Conservation (phyloP, 805 yeast species). For the Wickerhamomyces canadensis region DNA sequence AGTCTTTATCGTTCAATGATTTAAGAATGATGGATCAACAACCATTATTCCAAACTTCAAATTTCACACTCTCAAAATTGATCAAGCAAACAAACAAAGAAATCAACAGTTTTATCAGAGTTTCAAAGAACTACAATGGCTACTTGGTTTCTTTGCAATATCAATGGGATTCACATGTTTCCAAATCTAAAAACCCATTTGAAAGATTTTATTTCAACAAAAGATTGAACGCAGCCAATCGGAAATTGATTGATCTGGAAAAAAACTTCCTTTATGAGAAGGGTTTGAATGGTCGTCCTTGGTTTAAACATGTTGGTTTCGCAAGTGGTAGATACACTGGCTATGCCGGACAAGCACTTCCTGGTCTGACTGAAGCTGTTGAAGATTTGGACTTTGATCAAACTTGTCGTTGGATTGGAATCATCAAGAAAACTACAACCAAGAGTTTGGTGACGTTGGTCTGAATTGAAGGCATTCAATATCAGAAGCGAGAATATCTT, state of each 20-base stretch:
- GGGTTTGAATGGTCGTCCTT: constrained; percentile 42
- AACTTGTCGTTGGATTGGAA: constrained; percentile 23
- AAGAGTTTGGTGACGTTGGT: constrained; percentile 1
- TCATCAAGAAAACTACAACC: constrained; percentile 13
- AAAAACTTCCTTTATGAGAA: constrained; percentile 37
- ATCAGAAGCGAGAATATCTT: too few species aligned
- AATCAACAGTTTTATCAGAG: constrained; percentile 20
- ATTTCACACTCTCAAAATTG: constrained; percentile 22
- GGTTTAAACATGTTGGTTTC: constrained; percentile 50
- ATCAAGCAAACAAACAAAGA: constrained; percentile 25
- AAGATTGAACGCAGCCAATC: constrained; percentile 27
- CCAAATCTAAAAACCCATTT: constrained; percentile 28
- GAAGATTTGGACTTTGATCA: constrained; percentile 39
- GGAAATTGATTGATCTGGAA: constrained; percentile 36
- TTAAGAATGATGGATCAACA: constrained; percentile 3
- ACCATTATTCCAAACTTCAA: constrained; percentile 6
- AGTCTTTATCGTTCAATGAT: constrained; percentile 8
- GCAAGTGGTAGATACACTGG: constrained; percentile 55
- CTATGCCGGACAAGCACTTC: constrained; percentile 47
- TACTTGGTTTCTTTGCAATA: constrained; percentile 15
- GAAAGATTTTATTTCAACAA: constrained; percentile 23
- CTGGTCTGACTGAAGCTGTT: constrained; percentile 47
- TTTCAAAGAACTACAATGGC: constrained; percentile 24
- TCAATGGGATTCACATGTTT: constrained; percentile 24
- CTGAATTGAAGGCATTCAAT: neutral